These are phyloP conservation scores for Podila verticillata DNA, from an alignment of 192 early-diverging fungal genomes.

Conservation along the genomic window DNA sequence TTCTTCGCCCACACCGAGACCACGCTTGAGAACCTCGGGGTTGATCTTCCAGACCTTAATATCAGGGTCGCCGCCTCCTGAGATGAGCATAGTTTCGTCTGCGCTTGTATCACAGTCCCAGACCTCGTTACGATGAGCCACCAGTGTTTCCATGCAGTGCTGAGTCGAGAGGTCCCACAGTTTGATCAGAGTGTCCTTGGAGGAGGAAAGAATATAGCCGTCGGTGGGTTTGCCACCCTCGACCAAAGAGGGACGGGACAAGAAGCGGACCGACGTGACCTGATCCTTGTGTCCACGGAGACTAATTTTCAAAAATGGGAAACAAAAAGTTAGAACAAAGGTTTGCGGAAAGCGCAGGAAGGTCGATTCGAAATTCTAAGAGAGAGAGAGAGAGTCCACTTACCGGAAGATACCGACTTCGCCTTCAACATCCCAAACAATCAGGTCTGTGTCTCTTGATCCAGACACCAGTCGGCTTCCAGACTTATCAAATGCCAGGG, in stretches of 20 bases:
- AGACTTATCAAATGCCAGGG: conserved; percentile 81
- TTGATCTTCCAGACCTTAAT: conserved; percentile 92
- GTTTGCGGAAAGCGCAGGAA: no score
- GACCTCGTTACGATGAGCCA: conserved; percentile 92
- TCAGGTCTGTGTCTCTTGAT: conserved; percentile 91
- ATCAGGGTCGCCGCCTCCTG: conserved; percentile 86
- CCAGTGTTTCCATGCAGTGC: conserved; percentile 94
- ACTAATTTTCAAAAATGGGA: conserved; percentile 35
- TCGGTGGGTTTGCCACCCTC: conserved; percentile 59
- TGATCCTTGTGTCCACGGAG: conserved; percentile 97
- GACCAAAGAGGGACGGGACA: conserved; percentile 48
- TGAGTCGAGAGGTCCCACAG: conserved; percentile 95
- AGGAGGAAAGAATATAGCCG: conserved; percentile 85
- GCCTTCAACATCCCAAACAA: conserved; percentile 95
- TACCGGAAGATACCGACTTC: conserved; percentile 84
- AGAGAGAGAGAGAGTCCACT: not conserved
- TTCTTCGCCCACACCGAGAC: conserved; percentile 60
- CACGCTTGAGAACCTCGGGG: conserved; percentile 62
- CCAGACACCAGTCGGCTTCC: conserved; percentile 91
- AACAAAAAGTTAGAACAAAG: not conserved
- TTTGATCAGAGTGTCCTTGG: conserved; percentile 96
- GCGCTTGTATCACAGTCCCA: conserved; percentile 84
- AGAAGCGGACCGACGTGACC: conserved; percentile 80
- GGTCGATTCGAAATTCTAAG: not conserved
- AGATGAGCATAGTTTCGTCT: conserved; percentile 76